Base-by-base conservation (phyloP, 768 basidiomycete species). In the Podaxis sp. region DNA sequence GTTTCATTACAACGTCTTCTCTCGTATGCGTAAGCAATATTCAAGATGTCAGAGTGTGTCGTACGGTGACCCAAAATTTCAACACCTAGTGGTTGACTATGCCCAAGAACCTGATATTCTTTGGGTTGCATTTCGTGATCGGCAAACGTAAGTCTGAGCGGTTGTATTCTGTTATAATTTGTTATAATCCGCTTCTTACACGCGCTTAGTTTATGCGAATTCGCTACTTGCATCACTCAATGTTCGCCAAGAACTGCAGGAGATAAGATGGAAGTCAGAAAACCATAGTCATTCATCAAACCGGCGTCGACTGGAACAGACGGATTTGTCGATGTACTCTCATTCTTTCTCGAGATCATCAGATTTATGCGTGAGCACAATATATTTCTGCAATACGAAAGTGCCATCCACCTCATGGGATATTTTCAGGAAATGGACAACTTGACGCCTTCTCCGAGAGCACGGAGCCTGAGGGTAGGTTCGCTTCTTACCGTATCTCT, bases 91-190 rank as follows among this genome's bases (percentile, higher is more conserved):
- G 82, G 82, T 68, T 83, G 17, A 58, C 69, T 7, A 78, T 82
- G 77, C 76, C 79, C 3, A 55, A 65, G 22, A 81, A 78, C 61
- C 71, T 79, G 3, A 65, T 82, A 17, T 81, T 81, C 61, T 76
- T 83, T 66, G 79, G 79, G 9, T 66, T 83, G 8, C 80, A 83
- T 64, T 82, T 83, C 60, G 71, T 82, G 22, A 83, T 83, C 52
- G 74, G 73, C 46, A 83, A 83, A 65, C 61, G 82, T 82, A 59
- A 55, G 79, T 67, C 15, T 9, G 33, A 33, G 33, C 8, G 33
- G 33, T 9, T 33, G 33, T 9, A 33, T 33, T 33, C 28, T 30
- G 30, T 15, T 19, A 30, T 36, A 9, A 19, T 33, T 9, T 9
- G 8, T 33, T 33, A 33, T 33, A 33, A 9, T 33, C 33, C 2